Base-by-base conservation (phyloP, 495 filamentous ascomycete genomes). In the Xylaria grammica region DNA sequence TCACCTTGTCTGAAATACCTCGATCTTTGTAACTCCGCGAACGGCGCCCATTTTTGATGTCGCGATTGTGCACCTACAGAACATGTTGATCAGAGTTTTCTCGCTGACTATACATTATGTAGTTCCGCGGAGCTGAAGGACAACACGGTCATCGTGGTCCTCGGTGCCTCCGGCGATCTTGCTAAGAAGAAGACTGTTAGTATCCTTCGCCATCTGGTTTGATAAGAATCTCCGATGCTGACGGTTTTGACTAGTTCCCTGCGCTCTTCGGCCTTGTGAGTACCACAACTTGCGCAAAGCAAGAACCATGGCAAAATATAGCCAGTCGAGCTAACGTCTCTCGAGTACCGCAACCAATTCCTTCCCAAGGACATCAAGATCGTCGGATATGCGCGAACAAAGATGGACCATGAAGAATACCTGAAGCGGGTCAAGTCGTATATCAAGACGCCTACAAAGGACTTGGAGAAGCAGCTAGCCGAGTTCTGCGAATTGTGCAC, bases 171-270 rank as follows among this genome's bases (percentile, higher is more conserved):
- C 19, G 95, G 95, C 60, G 95, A 99, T 84, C 84, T 99, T 48
- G 95, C 96, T 32, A 98, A 98, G 85, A 99, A 99, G 89, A 99
- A 99, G 87, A 99, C 95, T 20, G 94, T 97, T 79, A 71, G 91
- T 82, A 27, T 55, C 30, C 13, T 34, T 63, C 51, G 61, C 60
- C 65, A 53, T 56, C 29, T 34, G 49, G 52, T 22, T 50, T 29
- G 38, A 32, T 56, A 70, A 17, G 56, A 67, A 54, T 15, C 26
- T 53, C 19, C 59, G 59, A 69, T 69, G 56, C 77, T 80, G 65
- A 82, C 67, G n/a, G 38, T 66, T 63, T 27, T 58, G 77, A 1
- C 60, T 69, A 97, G 93, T 99, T 94, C 81, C 95, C 95, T n/a
- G 96, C 96, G 48, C 87, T 99, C 40, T 98, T 98, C 77, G 96